A percentile compares a stretch with the other conserved stretches of the same genome.
phyloP scores from a whole-genome alignment of 2,329 filamentous ascomycete species.

The Cucurbitaria berberidis region DNA sequence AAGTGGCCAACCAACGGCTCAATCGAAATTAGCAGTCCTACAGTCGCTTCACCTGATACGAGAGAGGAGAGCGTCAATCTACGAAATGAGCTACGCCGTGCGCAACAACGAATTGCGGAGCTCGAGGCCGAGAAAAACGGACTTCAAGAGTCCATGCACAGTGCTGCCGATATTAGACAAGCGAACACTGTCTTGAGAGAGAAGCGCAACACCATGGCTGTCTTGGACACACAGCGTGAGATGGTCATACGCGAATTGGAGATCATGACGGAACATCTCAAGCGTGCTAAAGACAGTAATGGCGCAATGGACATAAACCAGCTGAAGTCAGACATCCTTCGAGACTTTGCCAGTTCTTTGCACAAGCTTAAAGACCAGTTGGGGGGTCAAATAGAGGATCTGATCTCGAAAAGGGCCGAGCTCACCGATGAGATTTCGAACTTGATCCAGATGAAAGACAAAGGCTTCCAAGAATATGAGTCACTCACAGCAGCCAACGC shows the following conservation, averaged over 20 bases:
- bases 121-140: slow-evolving; percentile 77
- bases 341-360: slow-evolving; percentile 67
- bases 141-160: slow-evolving; percentile 61
- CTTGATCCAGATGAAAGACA: slow-evolving; percentile 84
- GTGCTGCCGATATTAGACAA: slow-evolving; percentile 68
- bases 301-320: slow-evolving; percentile 80
- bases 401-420: slow-evolving; percentile 85
- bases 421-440: slow-evolving; percentile 84
- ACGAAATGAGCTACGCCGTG: slow-evolving; percentile 77
- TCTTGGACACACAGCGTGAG: slow-evolving; percentile 91
- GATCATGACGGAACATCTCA: slow-evolving; percentile 85
- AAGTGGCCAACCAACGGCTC: slow-evolving; percentile 53
- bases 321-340: slow-evolving; percentile 66
- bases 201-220: slow-evolving; percentile 94
- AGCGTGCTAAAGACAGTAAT: slow-evolving; percentile 79
- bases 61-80: slow-evolving; percentile 54
- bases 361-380: slow-evolving; percentile 82
- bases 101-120: slow-evolving; percentile 84
- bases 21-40: slow-evolving; percentile 71
- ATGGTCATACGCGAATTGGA: slow-evolving; percentile 93
- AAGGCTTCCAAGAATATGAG: slow-evolving; percentile 93
- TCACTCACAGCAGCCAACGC: slow-evolving; percentile 93
- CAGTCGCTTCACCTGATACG: slow-evolving; percentile 63
- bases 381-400: slow-evolving; percentile 76
- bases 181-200: slow-evolving; percentile 88